Evolutionary conservation across 2,329 filamentous ascomycete genomes (phyloP), one percentile per base, ranked within the genome.

Genomic region (Emericellopsis cladophorae): DNA sequence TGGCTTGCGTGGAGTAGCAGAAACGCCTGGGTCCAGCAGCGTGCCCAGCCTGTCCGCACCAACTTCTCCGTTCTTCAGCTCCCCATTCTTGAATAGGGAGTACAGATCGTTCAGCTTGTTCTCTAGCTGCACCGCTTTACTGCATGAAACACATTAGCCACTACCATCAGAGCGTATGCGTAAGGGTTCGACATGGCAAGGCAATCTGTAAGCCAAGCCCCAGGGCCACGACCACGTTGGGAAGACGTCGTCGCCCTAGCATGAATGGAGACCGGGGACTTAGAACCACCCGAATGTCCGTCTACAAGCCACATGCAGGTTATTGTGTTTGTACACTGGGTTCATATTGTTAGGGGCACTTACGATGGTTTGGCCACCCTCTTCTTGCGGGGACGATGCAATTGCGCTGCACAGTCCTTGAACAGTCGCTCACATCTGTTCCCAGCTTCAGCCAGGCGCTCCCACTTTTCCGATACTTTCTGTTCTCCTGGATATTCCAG

Each of bases 371-470:
- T 70, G 29, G 56, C 57, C 26, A 67, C 63, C 47, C 70, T 59
- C 56, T 72, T 73, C 53, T 73, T 73, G 24, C 70, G 60, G 4
- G 66, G 66, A 21, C 61, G 62, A 47, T 69, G 68, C 22, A 70
- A 51, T 47, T 73, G 68, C 10, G 55, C 57, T 0, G 58, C 53
- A 44, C 70, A 73, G 29, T 65, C 60, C 45, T 72, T 73, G 31
- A 60, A 58, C 5, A 73, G 53, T 12, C 69, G 57, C 43, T 68
- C 60, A 44, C 69, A 72, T 44, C 68, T 72, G 46, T 2, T 40
- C 21, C 24, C 31, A 12, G 16, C 18, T 9, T 31, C 24, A 35
- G 36, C 36, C 16, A 35, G 41, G 45, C 23, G n/a, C 18, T n/a
- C 29, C 11, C 37, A 11, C 10, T 23, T n/a, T 39, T 4, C 5